Evolutionary conservation across 2,329 filamentous ascomycete genomes (phyloP).

Genomic region (Penicillium sp.): DNA sequence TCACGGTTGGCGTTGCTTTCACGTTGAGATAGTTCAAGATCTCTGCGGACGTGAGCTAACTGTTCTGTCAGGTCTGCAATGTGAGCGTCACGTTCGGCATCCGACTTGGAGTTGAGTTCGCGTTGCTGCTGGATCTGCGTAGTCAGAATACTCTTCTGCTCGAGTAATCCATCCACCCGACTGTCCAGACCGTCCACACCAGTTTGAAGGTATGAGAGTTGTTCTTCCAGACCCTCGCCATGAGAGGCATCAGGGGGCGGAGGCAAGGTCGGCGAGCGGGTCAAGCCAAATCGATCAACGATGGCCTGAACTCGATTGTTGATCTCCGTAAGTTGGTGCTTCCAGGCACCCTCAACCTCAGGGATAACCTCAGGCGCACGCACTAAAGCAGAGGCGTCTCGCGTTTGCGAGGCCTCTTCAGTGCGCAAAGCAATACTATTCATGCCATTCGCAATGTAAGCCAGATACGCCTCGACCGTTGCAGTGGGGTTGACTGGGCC

Average conservation of each 20-base stretch:
- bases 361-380: conserved; percentile 13
- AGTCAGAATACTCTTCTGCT: conserved; percentile 84
- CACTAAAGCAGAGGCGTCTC: conserved; percentile 1
- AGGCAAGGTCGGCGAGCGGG: conserved; percentile 48
- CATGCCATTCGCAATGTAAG: conserved; percentile 67
- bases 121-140: conserved; percentile 94
- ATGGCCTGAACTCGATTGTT: conserved; percentile 63
- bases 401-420: not conserved
- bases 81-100: conserved; percentile 54
- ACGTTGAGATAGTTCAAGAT: conserved; percentile 54
- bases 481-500: conserved; percentile 28
- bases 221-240: conserved; percentile 57
- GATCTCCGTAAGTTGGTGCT: conserved; percentile 55
- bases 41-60: conserved; percentile 60
- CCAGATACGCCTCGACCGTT: conserved; percentile 56
- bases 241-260: conserved; percentile 57
- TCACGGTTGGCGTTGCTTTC: conserved; percentile 40
- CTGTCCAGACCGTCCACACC: conserved; percentile 76
- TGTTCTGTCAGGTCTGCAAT: conserved; percentile 46
- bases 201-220: conserved; percentile 70
- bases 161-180: conserved; percentile 71
- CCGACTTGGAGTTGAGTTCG: conserved; percentile 83
- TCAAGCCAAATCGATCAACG: conserved; percentile 47
- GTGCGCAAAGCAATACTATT: conserved; percentile 55
- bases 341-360: conserved; percentile 43